Evolutionary conservation across 2,329 filamentous ascomycete genomes (phyloP), one percentile per base, ranked within the genome.

Genomic region (Metarhizium rileyi): DNA sequence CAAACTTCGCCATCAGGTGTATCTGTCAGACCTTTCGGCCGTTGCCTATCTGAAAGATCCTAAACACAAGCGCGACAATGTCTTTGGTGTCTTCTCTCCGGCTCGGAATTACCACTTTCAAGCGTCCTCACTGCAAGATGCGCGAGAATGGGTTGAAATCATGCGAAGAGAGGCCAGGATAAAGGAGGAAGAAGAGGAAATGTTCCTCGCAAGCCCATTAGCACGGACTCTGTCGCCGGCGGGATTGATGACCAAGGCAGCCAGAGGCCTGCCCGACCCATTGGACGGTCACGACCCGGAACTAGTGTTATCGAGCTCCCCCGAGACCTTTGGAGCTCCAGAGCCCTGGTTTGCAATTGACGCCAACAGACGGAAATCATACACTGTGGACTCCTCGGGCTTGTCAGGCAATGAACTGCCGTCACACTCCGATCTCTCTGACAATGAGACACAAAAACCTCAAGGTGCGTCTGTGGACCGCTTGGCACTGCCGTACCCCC

Each of bases 31-130:
- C 53, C 79, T 97, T 52, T 96, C 90, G 3, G 90, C 93, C 7
- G 88, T 95, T 42, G 87, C 90, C 2, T 81, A 87, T 52, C 83
- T 97, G 55, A 90, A 87, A 61, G 90, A 95, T 59, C 86, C 88
- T 8, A 95, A 95, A 67, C 83, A 90, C 53, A 90, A 87, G 64
- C 84, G 87, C 51, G 80, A 88, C 47, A 83, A 95, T 63, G 81
- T 96, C 53, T 97, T 98, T 63, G 93, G 87, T 20, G 77, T 97
- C 43, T 98, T 95, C 68, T 91, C 90, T 0, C 87, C 90, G 0
- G 86, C 90, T 16, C 84, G 86, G 56, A 97, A 96, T 69, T 95
- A 86, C 68, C 90, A 96, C 61, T 82, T 98, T 52, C 86, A 95
- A 66, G 90, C 88, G 1, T 65, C 74, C 28, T 84, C 78, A 4